Percentiles rank a stretch among this genome's conserved stretches.
Conservation (phyloP, 2,329 filamentous ascomycete genomes). For the Eutypella sp. region DNA sequence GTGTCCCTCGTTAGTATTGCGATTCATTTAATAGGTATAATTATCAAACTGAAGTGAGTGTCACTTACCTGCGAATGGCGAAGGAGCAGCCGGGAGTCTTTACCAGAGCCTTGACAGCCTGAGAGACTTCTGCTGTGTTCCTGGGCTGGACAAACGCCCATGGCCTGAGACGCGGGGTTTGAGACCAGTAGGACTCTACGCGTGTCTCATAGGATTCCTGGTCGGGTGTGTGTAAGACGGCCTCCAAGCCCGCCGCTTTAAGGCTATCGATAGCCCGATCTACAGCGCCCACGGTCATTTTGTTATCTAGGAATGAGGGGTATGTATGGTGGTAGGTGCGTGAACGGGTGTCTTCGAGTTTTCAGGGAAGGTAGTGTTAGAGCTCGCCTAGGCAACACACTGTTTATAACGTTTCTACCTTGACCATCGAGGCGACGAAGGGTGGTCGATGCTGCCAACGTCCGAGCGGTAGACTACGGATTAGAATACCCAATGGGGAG, state of each 20-base stretch:
- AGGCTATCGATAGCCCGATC: not conserved
- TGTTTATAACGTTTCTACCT: no score
- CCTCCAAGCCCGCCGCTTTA: not conserved
- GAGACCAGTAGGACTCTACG: conserved; percentile 1
- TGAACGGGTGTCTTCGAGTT: no score
- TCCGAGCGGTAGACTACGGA: no score
- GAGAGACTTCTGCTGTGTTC: not conserved
- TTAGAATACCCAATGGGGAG: no score
- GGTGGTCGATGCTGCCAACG: no score
- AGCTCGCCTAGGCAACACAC: no score
- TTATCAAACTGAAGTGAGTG: not conserved
- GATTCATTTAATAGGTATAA: not conserved
- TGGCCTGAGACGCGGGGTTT: not conserved
- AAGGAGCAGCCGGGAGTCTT: not conserved
- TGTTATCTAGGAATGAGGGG: not conserved
- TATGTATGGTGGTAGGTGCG: no score
- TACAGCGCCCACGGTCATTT: not conserved
- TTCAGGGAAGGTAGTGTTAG: no score
- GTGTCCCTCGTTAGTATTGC: not conserved
- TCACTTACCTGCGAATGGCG: conserved; percentile 1
- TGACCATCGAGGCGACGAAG: no score
- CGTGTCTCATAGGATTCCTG: not conserved
- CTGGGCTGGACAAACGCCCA: conserved; percentile 4
- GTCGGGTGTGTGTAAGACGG: not conserved
- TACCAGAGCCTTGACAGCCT: not conserved